Evolutionary conservation across 2,329 filamentous ascomycete genomes (phyloP).

Genomic region (Penicillium olsonii): DNA sequence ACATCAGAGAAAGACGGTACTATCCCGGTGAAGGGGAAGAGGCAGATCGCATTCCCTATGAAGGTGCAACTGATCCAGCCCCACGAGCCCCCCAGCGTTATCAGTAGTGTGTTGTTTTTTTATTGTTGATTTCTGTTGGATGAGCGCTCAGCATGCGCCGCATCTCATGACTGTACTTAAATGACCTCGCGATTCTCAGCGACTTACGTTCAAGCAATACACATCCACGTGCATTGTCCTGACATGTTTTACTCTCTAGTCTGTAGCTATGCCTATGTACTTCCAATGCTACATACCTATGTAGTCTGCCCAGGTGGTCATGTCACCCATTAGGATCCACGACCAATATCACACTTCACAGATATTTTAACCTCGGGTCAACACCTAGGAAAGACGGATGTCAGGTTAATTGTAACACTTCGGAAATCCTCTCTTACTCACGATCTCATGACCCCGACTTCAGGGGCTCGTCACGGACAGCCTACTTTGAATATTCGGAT

Average conservation of each 20-base stretch:
- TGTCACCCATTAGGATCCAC: too few relatives aligned
- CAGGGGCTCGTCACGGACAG: too few relatives aligned
- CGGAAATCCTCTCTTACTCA: too few relatives aligned
- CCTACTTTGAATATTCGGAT: too few relatives aligned
- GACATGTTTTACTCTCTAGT: not conserved
- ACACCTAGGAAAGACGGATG: too few relatives aligned
- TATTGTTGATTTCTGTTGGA: not conserved
- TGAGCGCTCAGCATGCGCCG: not conserved
- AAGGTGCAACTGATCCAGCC: slow-evolving; percentile 32
- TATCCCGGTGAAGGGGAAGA: slow-evolving; percentile 39
- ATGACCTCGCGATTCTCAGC: not conserved
- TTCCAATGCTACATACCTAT: too few relatives aligned
- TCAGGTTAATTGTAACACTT: too few relatives aligned
- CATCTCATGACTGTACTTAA: slow-evolving; percentile 8
- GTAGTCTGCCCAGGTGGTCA: too few relatives aligned
- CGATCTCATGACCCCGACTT: too few relatives aligned
- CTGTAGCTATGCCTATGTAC: too few relatives aligned
- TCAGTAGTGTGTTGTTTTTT: not conserved
- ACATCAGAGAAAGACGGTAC: slow-evolving; percentile 42
- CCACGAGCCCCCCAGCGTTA: slow-evolving; percentile 38
- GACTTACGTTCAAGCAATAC: not conserved
- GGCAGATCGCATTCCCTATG: slow-evolving; percentile 32
- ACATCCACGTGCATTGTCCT: not conserved
- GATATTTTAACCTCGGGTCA: too few relatives aligned
- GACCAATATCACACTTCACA: too few relatives aligned